Evolutionary conservation across 23 red algal genomes (phyloP).

Genomic region (Cyanidium caldarium): DNA sequence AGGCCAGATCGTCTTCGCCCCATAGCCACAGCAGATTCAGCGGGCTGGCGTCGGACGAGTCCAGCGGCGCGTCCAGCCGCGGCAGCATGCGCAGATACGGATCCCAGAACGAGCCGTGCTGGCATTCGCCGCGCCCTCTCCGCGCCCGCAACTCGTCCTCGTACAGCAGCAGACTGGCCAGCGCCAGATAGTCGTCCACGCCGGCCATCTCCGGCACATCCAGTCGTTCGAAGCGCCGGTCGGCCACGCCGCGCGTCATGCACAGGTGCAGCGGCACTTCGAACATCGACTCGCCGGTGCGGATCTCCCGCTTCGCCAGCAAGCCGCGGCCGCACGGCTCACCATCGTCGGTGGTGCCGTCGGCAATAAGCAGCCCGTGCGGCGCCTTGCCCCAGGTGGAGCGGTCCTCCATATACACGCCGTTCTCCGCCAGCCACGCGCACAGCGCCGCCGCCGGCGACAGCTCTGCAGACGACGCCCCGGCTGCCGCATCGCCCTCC

Average conservation of each 20-base stretch:
- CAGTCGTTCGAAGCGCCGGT: conserved; percentile 13
- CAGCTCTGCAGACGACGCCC: too few relatives aligned
- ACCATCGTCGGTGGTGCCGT: conserved; percentile 74
- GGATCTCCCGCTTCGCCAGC: conserved; percentile 37
- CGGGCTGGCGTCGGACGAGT: background rate
- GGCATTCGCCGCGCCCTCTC: conserved; percentile 19
- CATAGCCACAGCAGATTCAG: conserved; percentile 67
- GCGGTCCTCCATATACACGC: conserved; percentile 54
- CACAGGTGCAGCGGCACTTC: conserved; percentile 53
- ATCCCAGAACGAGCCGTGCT: conserved; percentile 71
- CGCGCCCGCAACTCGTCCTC: conserved; percentile 7
- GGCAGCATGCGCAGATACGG: conserved; percentile 84
- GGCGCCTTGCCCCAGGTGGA: conserved; percentile 51
- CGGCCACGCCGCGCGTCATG: conserved; percentile 43
- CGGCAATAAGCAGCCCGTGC: conserved; percentile 62
- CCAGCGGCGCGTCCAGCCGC: conserved; percentile 6
- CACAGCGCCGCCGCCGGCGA: background rate
- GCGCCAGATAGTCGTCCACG: conserved; percentile 70
- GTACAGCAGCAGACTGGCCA: conserved; percentile 50
- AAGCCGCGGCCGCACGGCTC: conserved; percentile 68
- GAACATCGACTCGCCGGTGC: conserved; percentile 73
- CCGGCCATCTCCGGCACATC: conserved; percentile 12
- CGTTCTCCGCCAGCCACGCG: conserved; percentile 69
- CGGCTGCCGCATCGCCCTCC: too few relatives aligned
- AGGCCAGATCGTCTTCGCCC: conserved; percentile 30